Evolutionary conservation across 1,139 yeast species (phyloP), one percentile per base, ranked within the genome.

Genomic region (Saccharomyces pastorianus): DNA sequence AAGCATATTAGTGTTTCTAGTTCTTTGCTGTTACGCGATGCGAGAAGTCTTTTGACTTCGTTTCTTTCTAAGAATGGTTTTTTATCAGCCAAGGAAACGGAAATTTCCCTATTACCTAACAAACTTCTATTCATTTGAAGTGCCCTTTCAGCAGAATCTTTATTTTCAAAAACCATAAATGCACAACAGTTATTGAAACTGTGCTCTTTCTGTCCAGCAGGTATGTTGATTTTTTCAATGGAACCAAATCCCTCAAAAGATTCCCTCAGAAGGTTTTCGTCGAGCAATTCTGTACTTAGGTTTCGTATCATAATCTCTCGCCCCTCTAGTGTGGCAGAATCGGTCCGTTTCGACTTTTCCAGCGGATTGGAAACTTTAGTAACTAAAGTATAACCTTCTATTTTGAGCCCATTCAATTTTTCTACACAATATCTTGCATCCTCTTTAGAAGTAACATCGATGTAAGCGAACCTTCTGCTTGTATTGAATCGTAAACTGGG

Each of bases 391-490:
- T 61, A 66, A 2, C 64, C 67, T 4, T 66, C 69, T 3, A 72
- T 50, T 0, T 58, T 64, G 34, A 65, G 70, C 0, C 77, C 80
- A 61, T 85, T 67, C n/a, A 81, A 71, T 1, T 58, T 54, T 0
- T 60, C 56, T 0, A 80, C 74, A 0, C 90, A 89, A 0, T 59
- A 53, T 0, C 63, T 56, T 0, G 95, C 90, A 32, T 71, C 73
- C 7, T 73, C 73, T 0, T 47, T 27, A 25, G 48, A 78, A 56
- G 13, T 73, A 67, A 0, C 72, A 63, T 88, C 96, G 13, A 87
- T 75, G 63, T 88, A 89, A 58, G 95, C 88, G 65, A 89, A 89
- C 41, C 96, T 69, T 55, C 96, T 75, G 23, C 76, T 77, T 4
- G 79, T 69, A 59, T 82, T 79, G 50, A 73, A 76, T 46, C 77